These are phyloP conservation scores for Pseudevernia furfuracea DNA, from an alignment of 495 filamentous ascomycete species.

Conservation along the genomic window DNA sequence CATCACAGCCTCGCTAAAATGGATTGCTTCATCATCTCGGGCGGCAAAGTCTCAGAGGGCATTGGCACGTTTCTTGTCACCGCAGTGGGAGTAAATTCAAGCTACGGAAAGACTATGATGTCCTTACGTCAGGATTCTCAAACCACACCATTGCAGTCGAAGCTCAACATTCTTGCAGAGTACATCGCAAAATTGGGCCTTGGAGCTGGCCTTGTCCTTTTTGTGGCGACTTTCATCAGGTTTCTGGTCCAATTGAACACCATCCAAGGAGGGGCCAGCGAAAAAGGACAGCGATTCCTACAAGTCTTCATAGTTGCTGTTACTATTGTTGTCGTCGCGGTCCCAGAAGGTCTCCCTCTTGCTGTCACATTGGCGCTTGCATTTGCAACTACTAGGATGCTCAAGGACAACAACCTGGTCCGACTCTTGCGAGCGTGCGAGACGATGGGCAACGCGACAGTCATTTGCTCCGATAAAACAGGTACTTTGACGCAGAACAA, in stretches of 20 bases:
- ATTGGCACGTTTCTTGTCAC: slow-evolving; percentile 83
- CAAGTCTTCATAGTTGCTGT: slow-evolving; percentile 92
- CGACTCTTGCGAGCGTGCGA: slow-evolving; percentile 87
- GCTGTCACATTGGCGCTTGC: slow-evolving; percentile 90
- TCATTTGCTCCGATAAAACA: slow-evolving; percentile 95
- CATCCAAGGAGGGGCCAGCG: slow-evolving; percentile 45
- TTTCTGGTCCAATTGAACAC: slow-evolving; percentile 62
- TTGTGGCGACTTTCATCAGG: slow-evolving; percentile 87
- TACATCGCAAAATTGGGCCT: slow-evolving; percentile 89
- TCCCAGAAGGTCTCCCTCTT: slow-evolving; percentile 86
- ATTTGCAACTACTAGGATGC: slow-evolving; percentile 90
- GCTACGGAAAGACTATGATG: slow-evolving; percentile 91
- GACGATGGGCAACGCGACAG: slow-evolving; percentile 98
- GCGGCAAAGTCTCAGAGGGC: slow-evolving; percentile 86
- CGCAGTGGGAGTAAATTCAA: slow-evolving; percentile 77
- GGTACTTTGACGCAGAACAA: slow-evolving; percentile 92
- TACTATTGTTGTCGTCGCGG: slow-evolving; percentile 90
- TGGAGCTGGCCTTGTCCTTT: slow-evolving; percentile 74
- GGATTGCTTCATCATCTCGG: slow-evolving; percentile 92
- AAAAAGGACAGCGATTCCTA: slow-evolving; percentile 83
- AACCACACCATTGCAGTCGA: slow-evolving; percentile 88
- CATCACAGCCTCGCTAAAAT: slow-evolving; percentile 69
- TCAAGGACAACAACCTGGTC: slow-evolving; percentile 91
- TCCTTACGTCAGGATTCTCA: slow-evolving; percentile 82
- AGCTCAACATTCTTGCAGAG: slow-evolving; percentile 83